phyloP scores from a whole-genome alignment of 768 basidiomycete species.

The Boletus rufocinnamomeus region DNA sequence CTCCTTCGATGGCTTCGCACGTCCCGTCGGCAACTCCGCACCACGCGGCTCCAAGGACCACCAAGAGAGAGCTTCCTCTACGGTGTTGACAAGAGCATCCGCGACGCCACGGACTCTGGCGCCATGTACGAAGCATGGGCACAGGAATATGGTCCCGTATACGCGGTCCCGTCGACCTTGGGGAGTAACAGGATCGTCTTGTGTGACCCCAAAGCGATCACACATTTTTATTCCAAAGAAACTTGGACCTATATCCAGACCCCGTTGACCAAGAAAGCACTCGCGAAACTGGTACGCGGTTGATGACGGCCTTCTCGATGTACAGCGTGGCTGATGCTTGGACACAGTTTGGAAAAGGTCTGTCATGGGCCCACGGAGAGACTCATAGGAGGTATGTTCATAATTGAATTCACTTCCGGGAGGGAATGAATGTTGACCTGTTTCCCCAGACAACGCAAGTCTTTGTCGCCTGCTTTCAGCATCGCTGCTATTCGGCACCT shows the following conservation, averaged over 20 bases:
- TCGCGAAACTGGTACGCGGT: slow-evolving; percentile 27
- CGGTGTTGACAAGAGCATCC: slow-evolving; percentile 8
- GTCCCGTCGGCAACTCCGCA: neutral
- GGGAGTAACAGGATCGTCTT: slow-evolving; percentile 11
- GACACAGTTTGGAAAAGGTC: slow-evolving; percentile 26
- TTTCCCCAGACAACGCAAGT: slow-evolving; percentile 36
- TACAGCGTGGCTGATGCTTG: neutral
- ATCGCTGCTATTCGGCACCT: slow-evolving; percentile 39
- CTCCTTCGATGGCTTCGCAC: slow-evolving; percentile 7
- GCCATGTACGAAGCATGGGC: slow-evolving; percentile 23
- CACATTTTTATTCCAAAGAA: slow-evolving; percentile 6
- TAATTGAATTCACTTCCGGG: slow-evolving; percentile 16
- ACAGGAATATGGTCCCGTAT: slow-evolving; percentile 15
- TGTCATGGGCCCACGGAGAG: slow-evolving; percentile 21
- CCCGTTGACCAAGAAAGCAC: slow-evolving; percentile 34
- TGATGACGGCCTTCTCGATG: neutral
- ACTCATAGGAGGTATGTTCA: neutral
- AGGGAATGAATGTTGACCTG: neutral
- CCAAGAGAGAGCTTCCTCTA: slow-evolving; percentile 17
- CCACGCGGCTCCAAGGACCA: slow-evolving; percentile 21
- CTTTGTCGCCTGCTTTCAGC: slow-evolving; percentile 40
- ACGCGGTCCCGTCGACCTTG: slow-evolving; percentile 11
- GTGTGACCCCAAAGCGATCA: slow-evolving; percentile 42
- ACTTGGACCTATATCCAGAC: slow-evolving; percentile 42
- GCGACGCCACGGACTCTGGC: neutral